Conservation (phyloP, 208 protist species). For the Kentomonas sorsogonicus region DNA sequence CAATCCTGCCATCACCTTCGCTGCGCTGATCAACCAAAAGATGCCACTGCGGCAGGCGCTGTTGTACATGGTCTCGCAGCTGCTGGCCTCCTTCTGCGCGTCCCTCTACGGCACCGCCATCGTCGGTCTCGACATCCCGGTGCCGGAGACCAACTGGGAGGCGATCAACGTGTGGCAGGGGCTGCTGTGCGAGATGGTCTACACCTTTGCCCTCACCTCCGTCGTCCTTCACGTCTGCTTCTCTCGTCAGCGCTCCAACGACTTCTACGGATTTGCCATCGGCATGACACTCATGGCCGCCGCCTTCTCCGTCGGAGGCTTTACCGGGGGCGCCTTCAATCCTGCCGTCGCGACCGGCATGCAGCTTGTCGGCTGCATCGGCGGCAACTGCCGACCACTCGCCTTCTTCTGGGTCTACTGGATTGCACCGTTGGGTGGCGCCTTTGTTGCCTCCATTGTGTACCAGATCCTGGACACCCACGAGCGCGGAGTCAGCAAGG, state of each 20-base stretch:
- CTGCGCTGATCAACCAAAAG: constrained; percentile 76
- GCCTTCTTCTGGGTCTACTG: constrained; percentile 83
- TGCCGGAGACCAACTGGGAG: constrained; percentile 27
- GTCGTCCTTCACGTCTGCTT: constrained; percentile 80
- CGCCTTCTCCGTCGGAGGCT: constrained; percentile 61
- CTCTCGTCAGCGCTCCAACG: constrained; percentile 78
- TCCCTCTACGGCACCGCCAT: constrained; percentile 72
- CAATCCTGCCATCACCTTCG: constrained; percentile 90
- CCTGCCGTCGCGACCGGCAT: constrained; percentile 72
- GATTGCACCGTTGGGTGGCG: constrained; percentile 75
- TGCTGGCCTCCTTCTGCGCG: constrained; percentile 65
- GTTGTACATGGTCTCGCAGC: constrained; percentile 70
- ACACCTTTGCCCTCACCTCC: constrained; percentile 73
- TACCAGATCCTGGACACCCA: constrained; percentile 82
- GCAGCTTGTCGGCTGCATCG: constrained; percentile 64
- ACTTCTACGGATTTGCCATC: constrained; percentile 81
- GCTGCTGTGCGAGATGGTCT: constrained; percentile 71
- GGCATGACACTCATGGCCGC: constrained; percentile 63
- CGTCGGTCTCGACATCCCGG: constrained; percentile 64
- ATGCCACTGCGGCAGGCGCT: constrained; percentile 56
- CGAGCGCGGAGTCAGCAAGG: constrained; percentile 32
- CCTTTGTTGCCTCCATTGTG: constrained; percentile 68
- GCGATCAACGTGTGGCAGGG: constrained; percentile 57
- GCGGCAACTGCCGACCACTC: constrained; percentile 60
- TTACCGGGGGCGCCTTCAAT: constrained; percentile 74